phyloP scores from a whole-genome alignment of 208 protist species.

The Borovskyia barvae region DNA sequence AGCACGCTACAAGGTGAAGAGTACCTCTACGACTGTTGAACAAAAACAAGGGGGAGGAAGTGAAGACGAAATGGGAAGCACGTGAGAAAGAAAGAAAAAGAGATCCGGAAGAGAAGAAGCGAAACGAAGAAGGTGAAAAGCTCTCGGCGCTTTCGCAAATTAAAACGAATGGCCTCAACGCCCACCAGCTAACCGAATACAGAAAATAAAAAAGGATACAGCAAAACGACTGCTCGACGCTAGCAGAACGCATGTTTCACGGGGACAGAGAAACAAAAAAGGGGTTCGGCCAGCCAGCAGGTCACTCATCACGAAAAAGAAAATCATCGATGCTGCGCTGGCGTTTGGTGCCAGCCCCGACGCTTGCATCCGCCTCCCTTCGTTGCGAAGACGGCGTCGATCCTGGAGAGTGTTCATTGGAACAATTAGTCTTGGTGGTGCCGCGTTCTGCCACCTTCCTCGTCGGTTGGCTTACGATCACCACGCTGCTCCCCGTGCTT shows the following conservation, averaged over 20 bases:
- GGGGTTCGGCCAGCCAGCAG: too few species aligned
- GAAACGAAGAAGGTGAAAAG: conserved; percentile 1
- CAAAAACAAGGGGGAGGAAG: neutral
- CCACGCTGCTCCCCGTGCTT: conserved; percentile 32
- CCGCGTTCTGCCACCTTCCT: neutral
- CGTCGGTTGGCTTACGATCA: conserved; percentile 20
- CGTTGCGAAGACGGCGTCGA: too few species aligned
- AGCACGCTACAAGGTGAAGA: neutral
- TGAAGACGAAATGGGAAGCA: too few species aligned
- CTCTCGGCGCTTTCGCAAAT: too few species aligned
- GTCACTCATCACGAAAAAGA: conserved; percentile 15
- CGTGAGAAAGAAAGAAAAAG: neutral
- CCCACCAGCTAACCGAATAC: too few species aligned
- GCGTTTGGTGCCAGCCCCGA: conserved; percentile 12
- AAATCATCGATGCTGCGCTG: conserved; percentile 40
- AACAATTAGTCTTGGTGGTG: neutral
- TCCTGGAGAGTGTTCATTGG: too few species aligned
- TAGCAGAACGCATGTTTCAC: neutral
- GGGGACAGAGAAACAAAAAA: neutral
- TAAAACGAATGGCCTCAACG: too few species aligned
- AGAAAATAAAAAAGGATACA: conserved; percentile 1
- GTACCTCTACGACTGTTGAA: neutral
- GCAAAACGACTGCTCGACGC: neutral
- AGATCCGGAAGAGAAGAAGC: neutral
- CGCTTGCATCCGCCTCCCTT: neutral